phyloP scores from a whole-genome alignment of 2,329 filamentous ascomycete species.

The Esteya vermicola region DNA sequence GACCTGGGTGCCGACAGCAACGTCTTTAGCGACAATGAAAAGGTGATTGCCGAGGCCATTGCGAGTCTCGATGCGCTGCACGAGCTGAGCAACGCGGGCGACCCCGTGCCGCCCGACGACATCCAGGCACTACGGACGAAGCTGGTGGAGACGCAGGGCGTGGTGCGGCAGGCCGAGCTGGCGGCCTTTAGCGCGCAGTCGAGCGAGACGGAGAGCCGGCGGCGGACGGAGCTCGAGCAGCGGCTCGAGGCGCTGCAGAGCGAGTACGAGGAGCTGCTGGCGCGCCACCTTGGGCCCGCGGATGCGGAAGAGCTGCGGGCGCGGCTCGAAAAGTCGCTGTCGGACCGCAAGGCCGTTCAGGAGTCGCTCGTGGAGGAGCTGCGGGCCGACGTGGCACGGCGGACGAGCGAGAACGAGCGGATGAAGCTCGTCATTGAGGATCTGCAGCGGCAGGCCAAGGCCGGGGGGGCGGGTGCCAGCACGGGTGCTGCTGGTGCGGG shows the following conservation, averaged over 20 bases:
- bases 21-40: slow-evolving; percentile 86
- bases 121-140: slow-evolving; percentile 62
- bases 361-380: slow-evolving; percentile 62
- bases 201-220: slow-evolving; percentile 49
- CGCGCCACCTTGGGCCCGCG: slow-evolving; percentile 60
- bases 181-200: slow-evolving; percentile 59
- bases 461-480: slow-evolving; percentile 25
- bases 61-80: slow-evolving; percentile 68
- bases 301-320: slow-evolving; percentile 78
- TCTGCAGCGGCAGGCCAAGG: slow-evolving; percentile 59
- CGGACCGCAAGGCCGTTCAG: slow-evolving; percentile 60
- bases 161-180: slow-evolving; percentile 84
- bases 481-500: slow-evolving; percentile 26
- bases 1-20: slow-evolving; percentile 88
- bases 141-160: slow-evolving; percentile 78
- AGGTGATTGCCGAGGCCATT: slow-evolving; percentile 69
- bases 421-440: slow-evolving; percentile 72
- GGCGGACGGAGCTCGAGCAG: slow-evolving; percentile 62
- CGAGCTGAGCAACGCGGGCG: slow-evolving; percentile 61
- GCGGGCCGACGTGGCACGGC: slow-evolving; percentile 59
- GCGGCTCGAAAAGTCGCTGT: slow-evolving; percentile 62
- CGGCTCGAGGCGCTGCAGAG: slow-evolving; percentile 60
- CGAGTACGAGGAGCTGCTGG: slow-evolving; percentile 72
- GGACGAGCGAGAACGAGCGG: slow-evolving; percentile 67
- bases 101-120: slow-evolving; percentile 69